These are phyloP conservation scores for Oehlia diaphana DNA, from an alignment of 192 early-diverging fungal genomes.

Conservation along the genomic window DNA sequence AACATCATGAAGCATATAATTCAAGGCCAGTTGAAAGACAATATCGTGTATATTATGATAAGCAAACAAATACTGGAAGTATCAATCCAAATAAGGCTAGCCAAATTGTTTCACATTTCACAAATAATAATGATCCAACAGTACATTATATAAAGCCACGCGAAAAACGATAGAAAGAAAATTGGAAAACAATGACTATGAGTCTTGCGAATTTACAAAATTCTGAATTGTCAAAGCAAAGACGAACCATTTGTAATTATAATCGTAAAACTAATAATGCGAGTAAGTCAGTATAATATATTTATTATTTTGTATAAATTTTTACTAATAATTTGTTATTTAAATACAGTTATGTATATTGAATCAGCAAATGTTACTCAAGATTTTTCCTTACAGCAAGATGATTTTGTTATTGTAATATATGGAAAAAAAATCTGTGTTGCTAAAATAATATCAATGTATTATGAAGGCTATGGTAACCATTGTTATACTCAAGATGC, in stretches of 20 bases:
- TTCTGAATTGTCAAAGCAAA: not conserved
- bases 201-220: not conserved
- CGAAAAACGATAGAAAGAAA: not conserved
- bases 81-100: not conserved
- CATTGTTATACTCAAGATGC: too few relatives aligned
- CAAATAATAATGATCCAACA: not conserved
- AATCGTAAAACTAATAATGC: not conserved
- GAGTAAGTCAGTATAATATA: too few relatives aligned
- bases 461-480: too few relatives aligned
- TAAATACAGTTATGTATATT: too few relatives aligned
- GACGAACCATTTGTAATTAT: not conserved
- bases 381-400: too few relatives aligned
- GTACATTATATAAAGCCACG: not conserved
- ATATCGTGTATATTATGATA: not conserved
- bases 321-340: too few relatives aligned
- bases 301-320: too few relatives aligned
- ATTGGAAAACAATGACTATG: not conserved
- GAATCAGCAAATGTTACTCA: too few relatives aligned
- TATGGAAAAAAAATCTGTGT: too few relatives aligned
- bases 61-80: not conserved
- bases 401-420: too few relatives aligned
- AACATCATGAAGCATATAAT: not conserved
- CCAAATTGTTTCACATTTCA: not conserved
- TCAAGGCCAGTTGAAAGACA: not conserved
- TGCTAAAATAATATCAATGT: too few relatives aligned